Evolutionary conservation across 1,139 yeast genomes (phyloP).

Genomic region (Hyphopichia khmerensis): DNA sequence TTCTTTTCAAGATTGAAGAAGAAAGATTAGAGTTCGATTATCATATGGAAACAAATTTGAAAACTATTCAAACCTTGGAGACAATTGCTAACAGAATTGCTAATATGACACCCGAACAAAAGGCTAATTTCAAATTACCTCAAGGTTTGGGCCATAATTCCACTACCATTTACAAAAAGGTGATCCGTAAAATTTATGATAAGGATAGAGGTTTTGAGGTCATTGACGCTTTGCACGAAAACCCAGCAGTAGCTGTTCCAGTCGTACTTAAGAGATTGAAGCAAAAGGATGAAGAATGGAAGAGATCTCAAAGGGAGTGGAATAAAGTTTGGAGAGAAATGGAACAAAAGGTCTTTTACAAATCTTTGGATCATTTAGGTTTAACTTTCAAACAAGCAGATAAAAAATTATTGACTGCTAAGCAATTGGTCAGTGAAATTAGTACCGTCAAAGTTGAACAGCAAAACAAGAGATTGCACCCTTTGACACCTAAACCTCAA

Average conservation of each 20-base stretch:
- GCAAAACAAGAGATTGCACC: constrained; percentile 70
- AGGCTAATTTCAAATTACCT: constrained; percentile 80
- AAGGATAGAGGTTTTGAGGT: constrained; percentile 95
- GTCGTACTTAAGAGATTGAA: constrained; percentile 86
- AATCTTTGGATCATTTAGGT: constrained; percentile 92
- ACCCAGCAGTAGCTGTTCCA: constrained; percentile 94
- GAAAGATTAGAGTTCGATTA: constrained; percentile 97
- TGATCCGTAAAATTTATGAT: constrained; percentile 87
- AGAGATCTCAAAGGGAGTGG: constrained; percentile 98
- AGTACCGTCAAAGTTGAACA: constrained; percentile 93
- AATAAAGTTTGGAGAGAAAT: constrained; percentile 98
- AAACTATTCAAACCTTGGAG: constrained; percentile 93
- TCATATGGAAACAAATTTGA: constrained; percentile 89
- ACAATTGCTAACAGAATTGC: constrained; percentile 94
- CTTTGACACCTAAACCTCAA: constrained; percentile 82
- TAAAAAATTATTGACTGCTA: constrained; percentile 84
- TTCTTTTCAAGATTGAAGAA: constrained; percentile 90
- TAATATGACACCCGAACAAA: constrained; percentile 89
- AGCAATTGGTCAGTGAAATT: constrained; percentile 87
- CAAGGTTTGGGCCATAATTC: constrained; percentile 93
- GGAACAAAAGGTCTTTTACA: constrained; percentile 91
- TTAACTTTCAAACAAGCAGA: constrained; percentile 95
- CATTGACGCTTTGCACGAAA: constrained; percentile 90
- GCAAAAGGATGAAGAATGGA: constrained; percentile 99
- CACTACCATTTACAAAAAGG: constrained; percentile 87